phyloP scores from a whole-genome alignment of 1,284 basidiomycete genomes.

The Trichosporon sp. region DNA sequence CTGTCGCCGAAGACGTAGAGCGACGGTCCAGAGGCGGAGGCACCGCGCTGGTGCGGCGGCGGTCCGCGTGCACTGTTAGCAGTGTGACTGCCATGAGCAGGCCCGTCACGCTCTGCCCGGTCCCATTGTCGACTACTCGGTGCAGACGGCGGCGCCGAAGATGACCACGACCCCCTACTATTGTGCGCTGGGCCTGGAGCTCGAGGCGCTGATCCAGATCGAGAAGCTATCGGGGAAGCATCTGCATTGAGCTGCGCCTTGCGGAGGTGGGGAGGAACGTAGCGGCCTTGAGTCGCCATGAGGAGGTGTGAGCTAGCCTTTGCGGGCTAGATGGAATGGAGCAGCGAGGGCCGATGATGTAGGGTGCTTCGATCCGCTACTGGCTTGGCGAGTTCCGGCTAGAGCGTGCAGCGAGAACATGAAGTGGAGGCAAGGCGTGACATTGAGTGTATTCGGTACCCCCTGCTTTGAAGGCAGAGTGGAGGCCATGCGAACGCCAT shows the following conservation, averaged over 20 bases:
- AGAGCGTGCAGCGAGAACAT: too few relatives aligned
- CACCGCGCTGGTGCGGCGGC: background rate
- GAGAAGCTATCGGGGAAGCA: background rate
- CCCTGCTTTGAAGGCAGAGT: too few relatives aligned
- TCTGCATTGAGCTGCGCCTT: background rate
- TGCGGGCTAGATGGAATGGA: background rate
- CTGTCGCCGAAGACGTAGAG: constrained; percentile 41
- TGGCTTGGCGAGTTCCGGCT: too few relatives aligned
- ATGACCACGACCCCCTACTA: background rate
- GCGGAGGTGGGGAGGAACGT: constrained; percentile 4
- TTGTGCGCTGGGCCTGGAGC: too few relatives aligned
- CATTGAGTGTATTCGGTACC: too few relatives aligned
- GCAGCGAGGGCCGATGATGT: background rate
- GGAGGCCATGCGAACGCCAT: too few relatives aligned
- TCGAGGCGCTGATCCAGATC: background rate
- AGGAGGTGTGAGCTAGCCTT: background rate
- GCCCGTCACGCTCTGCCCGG: background rate
- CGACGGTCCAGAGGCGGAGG: constrained; percentile 5
- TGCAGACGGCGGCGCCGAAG: background rate
- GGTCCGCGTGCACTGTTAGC: background rate
- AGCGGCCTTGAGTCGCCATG: background rate
- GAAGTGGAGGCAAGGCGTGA: too few relatives aligned
- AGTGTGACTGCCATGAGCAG: background rate
- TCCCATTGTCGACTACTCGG: background rate
- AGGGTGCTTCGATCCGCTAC: too few relatives aligned